Evolutionary conservation across 352 stramenopile species (phyloP), one percentile per base, ranked within the genome.

Genomic region (Phytophthora europaea): DNA sequence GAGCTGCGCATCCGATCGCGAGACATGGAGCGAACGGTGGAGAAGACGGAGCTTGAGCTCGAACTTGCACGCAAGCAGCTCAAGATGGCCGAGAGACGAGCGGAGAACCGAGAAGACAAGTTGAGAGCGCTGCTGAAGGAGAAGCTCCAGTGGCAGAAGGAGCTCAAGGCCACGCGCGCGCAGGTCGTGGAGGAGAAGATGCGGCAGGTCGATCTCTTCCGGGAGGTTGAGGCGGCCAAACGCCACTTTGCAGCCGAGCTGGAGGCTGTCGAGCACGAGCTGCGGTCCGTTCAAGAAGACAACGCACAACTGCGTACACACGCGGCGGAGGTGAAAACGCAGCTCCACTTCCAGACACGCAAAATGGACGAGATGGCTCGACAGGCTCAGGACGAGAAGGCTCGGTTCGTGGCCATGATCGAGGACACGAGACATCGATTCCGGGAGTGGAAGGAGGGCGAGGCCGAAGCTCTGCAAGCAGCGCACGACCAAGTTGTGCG

Each of bases 141-240:
- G 52, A 93, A 93, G 47, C 67, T 93, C n/a, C 78, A 83, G 26
- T 90, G 80, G 82, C 80, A 92, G 47, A 88, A 85, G 20, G 85
- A 91, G 50, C 65, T 92, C 26, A 89, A 91, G 53, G 78, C 83
- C 18, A 74, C 84, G 45, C 75, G 83, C 6, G 81, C 83, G 13
- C 82, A 92, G 45, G 80, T 92, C 0, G 79, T 90, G 22, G 85
- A 92, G 55, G 83, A 91, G 55, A 94, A 94, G 54, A 91, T 92
- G 84, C 80, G 79, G 0, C 87, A 92, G 40, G 83, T 92, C 7
- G 85, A 90, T 45, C 57, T 92, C 4, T 84, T 89, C 50, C 82
- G 85, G 7, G 80, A 83, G 4, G 74, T 92, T 7, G 83, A 94
- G 61, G 72, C 73, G 0, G 72, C 66, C 22, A 90, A 92, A 31